Evolutionary conservation across 2,329 filamentous ascomycete species (phyloP).

Genomic region (Chalaropsis thielavioides): DNA sequence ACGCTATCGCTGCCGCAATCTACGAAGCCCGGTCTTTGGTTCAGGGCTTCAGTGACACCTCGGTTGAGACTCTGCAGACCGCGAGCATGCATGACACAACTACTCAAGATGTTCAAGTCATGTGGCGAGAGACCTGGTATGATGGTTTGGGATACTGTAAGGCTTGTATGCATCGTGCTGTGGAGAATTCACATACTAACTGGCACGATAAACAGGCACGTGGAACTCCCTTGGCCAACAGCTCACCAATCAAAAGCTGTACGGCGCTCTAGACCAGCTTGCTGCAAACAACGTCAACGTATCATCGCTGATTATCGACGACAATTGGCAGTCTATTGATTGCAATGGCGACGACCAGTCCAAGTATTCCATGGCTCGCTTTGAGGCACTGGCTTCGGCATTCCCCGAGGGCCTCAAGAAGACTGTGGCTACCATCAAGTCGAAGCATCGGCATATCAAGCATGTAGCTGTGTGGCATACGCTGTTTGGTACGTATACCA

Average conservation of each 20-base stretch:
- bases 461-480: constrained; percentile 94
- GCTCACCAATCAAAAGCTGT: constrained; percentile 66
- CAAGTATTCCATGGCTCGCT: constrained; percentile 57
- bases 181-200: not conserved
- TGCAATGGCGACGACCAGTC: constrained; percentile 37
- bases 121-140: constrained; percentile 79
- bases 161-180: constrained; percentile 20
- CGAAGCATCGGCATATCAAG: constrained; percentile 54
- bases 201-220: constrained; percentile 39
- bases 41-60: not conserved
- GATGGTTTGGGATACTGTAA: constrained; percentile 82
- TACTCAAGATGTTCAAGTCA: constrained; percentile 35
- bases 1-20: constrained; percentile 65
- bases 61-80: not conserved
- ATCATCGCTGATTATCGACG: constrained; percentile 82
- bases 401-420: constrained; percentile 71
- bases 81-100: not conserved
- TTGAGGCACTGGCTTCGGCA: constrained; percentile 65
- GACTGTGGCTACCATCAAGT: constrained; percentile 53
- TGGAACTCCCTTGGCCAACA: constrained; percentile 87
- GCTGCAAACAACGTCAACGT: constrained; percentile 60
- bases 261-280: constrained; percentile 58
- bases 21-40: constrained; percentile 61
- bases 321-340: constrained; percentile 81
- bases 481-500: constrained; percentile 33